A percentile compares a stretch with the other conserved stretches of the same genome.
Conservation (phyloP, 305 asterid species). For the Fraxinus nigra region DNA sequence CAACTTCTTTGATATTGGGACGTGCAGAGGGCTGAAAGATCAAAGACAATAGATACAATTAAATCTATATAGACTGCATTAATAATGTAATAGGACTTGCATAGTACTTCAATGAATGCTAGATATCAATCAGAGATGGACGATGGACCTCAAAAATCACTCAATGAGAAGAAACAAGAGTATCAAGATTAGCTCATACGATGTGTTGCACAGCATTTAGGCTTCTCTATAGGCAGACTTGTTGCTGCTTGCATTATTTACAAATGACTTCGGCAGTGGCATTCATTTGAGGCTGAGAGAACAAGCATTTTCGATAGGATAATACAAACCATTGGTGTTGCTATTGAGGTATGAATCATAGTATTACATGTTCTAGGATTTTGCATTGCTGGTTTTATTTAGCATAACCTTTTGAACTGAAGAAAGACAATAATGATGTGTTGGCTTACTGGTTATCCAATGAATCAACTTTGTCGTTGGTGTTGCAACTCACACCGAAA, state of each 20-base stretch:
- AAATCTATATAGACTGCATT: slow-evolving; percentile 13
- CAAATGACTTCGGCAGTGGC: slow-evolving; percentile 98
- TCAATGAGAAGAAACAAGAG: slow-evolving; percentile 95
- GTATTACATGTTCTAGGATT: neutral
- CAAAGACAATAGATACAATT: slow-evolving; percentile 31
- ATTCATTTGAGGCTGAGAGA: slow-evolving; percentile 91
- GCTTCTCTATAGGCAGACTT: slow-evolving; percentile 88
- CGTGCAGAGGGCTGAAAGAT: slow-evolving; percentile 74
- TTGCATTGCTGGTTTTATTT: neutral
- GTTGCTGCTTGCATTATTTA: slow-evolving; percentile 96
- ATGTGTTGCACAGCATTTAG: slow-evolving; percentile 90
- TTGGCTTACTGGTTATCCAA: slow-evolving; percentile 92
- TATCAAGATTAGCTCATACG: slow-evolving; percentile 97
- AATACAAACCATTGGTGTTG: slow-evolving; percentile 44
- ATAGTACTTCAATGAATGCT: slow-evolving; percentile 67
- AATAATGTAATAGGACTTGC: slow-evolving; percentile 63
- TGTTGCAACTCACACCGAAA: slow-evolving; percentile 86
- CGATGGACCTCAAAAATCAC: slow-evolving; percentile 92
- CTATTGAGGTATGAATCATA: neutral
- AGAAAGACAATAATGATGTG: slow-evolving; percentile 81
- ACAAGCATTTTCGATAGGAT: slow-evolving; percentile 93
- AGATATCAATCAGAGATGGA: slow-evolving; percentile 70
- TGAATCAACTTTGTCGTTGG: slow-evolving; percentile 82
- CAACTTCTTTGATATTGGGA: slow-evolving; percentile 17
- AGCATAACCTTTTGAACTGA: slow-evolving; percentile 23